Evolutionary conservation across 2,329 filamentous ascomycete genomes (phyloP).

Genomic region (Dactylonectria estremocensis): DNA sequence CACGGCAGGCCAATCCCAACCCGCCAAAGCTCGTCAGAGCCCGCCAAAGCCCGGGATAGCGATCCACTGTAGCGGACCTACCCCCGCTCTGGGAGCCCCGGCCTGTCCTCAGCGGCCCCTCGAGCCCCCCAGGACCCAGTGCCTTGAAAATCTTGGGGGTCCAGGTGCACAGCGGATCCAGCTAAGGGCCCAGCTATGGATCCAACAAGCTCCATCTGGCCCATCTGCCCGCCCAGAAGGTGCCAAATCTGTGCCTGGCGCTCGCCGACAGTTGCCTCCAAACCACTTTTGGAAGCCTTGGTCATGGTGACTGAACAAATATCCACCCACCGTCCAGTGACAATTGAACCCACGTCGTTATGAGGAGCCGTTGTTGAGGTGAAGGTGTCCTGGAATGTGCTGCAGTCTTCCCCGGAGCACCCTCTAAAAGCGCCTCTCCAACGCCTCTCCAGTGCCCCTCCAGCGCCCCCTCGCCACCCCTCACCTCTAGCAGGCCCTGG

Average conservation of each 20-base stretch:
- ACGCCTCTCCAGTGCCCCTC: conserved; percentile 15
- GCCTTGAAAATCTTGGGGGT: conserved; percentile 24
- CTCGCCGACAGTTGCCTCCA: conserved; percentile 15
- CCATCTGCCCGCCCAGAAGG: background rate
- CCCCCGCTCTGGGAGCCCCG: conserved; percentile 40
- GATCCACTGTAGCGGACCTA: conserved; percentile 46
- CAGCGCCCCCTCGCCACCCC: conserved; percentile 13
- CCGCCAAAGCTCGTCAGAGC: conserved; percentile 27
- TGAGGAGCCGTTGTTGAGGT: too few relatives aligned
- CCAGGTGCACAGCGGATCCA: conserved; percentile 29
- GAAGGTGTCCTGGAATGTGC: conserved; percentile 12
- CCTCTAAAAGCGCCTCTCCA: conserved; percentile 5
- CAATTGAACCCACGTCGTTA: background rate
- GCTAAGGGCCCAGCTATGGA: background rate
- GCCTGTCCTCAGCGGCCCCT: background rate
- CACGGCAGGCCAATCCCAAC: conserved; percentile 39
- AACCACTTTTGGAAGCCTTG: conserved; percentile 5
- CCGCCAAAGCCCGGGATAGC: conserved; percentile 38
- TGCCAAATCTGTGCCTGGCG: background rate
- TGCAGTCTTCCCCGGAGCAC: conserved; percentile 5
- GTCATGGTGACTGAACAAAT: background rate
- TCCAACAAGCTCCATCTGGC: background rate
- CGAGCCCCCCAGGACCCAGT: background rate
- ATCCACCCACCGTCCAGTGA: background rate
- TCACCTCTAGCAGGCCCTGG: conserved; percentile 22